Conservation (phyloP, 352 stramenopile species). For the Aphanomyces cochlioides region DNA sequence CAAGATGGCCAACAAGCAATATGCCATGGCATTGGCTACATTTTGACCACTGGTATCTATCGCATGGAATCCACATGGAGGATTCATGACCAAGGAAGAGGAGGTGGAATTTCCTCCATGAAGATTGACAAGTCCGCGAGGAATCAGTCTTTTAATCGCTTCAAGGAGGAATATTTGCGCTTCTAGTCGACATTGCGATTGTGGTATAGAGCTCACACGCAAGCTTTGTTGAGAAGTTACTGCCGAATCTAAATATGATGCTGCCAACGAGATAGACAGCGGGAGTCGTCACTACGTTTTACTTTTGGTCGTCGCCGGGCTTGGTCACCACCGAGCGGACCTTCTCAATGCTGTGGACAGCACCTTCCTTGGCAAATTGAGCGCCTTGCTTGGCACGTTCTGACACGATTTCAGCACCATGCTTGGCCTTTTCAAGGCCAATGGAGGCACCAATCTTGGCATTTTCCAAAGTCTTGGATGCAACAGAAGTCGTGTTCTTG, state of each 20-base stretch:
- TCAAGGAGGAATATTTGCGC: no score
- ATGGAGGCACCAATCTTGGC: constrained; percentile 69
- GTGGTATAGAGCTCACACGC: no score
- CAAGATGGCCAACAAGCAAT: background rate
- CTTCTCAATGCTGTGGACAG: constrained; percentile 22
- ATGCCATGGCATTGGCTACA: background rate
- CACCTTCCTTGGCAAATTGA: constrained; percentile 18
- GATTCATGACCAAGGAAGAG: no score
- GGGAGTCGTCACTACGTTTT: background rate
- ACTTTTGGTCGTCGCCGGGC: constrained; percentile 27
- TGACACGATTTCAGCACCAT: constrained; percentile 19
- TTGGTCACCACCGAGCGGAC: constrained; percentile 21
- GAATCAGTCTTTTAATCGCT: no score
- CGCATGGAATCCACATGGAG: no score
- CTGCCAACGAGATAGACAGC: background rate
- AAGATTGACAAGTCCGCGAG: no score
- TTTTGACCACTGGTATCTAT: background rate
- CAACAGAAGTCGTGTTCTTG: constrained; percentile 73
- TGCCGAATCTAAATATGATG: constrained; percentile 21
- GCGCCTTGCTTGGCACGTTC: constrained; percentile 24
- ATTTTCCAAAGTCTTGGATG: constrained; percentile 65
- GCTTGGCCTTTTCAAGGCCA: constrained; percentile 46
- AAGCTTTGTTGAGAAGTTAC: background rate
- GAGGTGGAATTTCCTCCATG: no score
- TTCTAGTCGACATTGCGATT: no score